A percentile compares a stretch with the other conserved stretches of the same genome.
These are phyloP conservation scores for Psilocybe cubensis DNA, from an alignment of 768 basidiomycete species.

Conservation along the genomic window DNA sequence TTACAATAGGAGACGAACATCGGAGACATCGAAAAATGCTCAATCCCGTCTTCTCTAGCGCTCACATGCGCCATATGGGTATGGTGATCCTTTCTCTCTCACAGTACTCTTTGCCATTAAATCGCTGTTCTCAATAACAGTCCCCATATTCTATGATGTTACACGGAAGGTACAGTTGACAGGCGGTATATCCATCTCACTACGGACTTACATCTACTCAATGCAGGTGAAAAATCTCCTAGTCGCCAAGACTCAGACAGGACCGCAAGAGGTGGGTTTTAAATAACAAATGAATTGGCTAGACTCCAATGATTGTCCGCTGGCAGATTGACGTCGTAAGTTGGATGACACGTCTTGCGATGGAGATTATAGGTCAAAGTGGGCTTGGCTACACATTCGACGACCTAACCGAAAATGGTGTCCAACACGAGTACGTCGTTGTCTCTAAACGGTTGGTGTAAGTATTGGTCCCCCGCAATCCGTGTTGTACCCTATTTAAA, in stretches of 20 bases:
- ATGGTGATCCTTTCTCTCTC: neutral
- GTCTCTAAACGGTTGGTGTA: slow-evolving; percentile 35
- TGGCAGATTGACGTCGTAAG: slow-evolving; percentile 36
- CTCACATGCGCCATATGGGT: slow-evolving; percentile 44
- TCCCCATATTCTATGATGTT: slow-evolving; percentile 37
- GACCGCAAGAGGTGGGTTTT: slow-evolving; percentile 34
- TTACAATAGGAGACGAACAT: slow-evolving; percentile 40
- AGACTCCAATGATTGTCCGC: slow-evolving; percentile 11
- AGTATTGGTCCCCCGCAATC: slow-evolving; percentile 4
- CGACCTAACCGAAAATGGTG: slow-evolving; percentile 31
- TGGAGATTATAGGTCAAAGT: slow-evolving; percentile 52
- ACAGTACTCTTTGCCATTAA: neutral
- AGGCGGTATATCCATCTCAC: neutral
- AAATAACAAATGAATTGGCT: neutral
- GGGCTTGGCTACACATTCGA: slow-evolving; percentile 49
- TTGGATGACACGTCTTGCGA: slow-evolving; percentile 47
- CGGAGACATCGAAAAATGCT: slow-evolving; percentile 46
- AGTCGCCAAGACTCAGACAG: slow-evolving; percentile 24
- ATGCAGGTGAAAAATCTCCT: slow-evolving; percentile 30
- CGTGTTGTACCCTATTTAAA: neutral
- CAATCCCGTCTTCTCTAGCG: slow-evolving; percentile 46
- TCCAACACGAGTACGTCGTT: slow-evolving; percentile 31
- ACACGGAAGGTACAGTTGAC: slow-evolving; percentile 25
- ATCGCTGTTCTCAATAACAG: slow-evolving; percentile 13
- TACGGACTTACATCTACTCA: neutral